Evolutionary conservation across 2,329 filamentous ascomycete genomes (phyloP), one percentile per base, ranked within the genome.

Genomic region (Epichloe aotearoae): DNA sequence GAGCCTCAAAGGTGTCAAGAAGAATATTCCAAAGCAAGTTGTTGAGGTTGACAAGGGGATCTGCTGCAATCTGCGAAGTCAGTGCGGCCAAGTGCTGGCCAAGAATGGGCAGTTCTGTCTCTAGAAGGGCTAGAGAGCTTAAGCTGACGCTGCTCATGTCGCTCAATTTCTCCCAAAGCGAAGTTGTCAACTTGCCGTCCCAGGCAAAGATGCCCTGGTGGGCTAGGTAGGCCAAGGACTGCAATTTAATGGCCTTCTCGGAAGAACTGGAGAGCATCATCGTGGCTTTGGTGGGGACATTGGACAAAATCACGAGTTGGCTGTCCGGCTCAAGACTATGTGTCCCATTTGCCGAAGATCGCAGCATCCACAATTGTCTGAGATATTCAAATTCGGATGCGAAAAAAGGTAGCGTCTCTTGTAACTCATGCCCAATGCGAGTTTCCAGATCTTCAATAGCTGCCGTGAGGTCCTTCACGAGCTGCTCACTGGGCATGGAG

Each of bases 101-200:
- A 53, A 86, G 68, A 3, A 76, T 69, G 8, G 80, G 79, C 47
- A 86, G 66, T 59, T 88, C 84, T 1, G 72, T 69, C 62, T 86
- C 81, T 0, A 88, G 69, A 17, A 84, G 71, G 43, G 76, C 72
- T 46, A 88, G 67, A 41, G 80, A 78, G 44, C 74, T 74, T 39
- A 88, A 67, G 44, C 70, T 76, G 0, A 82, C 77, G 23, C 73
- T 68, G 12, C 68, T 66, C 17, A 82, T 63, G 1, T 64, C 66
- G 47, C 74, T 69, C 45, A 84, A 64, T 56, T 75, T 81, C 14
- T 70, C 67, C 57, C 86, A 68, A 3, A 87, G 59, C 1, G 74
- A 73, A 15, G 61, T 55, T 3, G 63, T 54, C 43, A 73, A 61
- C 47, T 64, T 68, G 17, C 70, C 70, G 48, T 71, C 63, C 68